Evolutionary conservation across 2,329 filamentous ascomycete species (phyloP).

Genomic region (Mollisia scopiformis): DNA sequence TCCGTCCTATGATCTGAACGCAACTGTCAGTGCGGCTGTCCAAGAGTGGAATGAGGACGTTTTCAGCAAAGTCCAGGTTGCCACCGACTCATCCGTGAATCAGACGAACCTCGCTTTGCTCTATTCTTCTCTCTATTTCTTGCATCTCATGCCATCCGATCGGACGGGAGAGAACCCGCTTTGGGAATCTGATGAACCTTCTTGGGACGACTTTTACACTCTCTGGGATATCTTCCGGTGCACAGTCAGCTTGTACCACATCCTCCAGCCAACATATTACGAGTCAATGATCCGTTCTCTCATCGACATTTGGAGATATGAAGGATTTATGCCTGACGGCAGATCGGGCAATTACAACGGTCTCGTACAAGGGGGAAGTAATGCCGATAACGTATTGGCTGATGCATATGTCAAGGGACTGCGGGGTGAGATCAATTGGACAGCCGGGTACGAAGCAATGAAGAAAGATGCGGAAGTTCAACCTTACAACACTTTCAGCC

Average conservation of each 20-base stretch:
- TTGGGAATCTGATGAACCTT: slow-evolving; percentile 66
- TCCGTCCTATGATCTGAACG: slow-evolving; percentile 37
- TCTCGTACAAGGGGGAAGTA: slow-evolving; percentile 70
- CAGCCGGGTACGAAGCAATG: slow-evolving; percentile 68
- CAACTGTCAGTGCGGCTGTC: slow-evolving; percentile 44
- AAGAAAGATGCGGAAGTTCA: slow-evolving; percentile 55
- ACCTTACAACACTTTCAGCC: background rate
- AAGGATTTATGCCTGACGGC: slow-evolving; percentile 65
- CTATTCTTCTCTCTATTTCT: slow-evolving; percentile 2
- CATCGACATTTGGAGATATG: slow-evolving; percentile 67
- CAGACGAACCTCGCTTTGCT: background rate
- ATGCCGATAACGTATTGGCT: slow-evolving; percentile 68
- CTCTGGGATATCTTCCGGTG: slow-evolving; percentile 67
- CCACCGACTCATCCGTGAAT: background rate
- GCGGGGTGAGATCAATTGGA: slow-evolving; percentile 65
- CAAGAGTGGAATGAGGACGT: slow-evolving; percentile 48
- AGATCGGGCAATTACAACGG: slow-evolving; percentile 71
- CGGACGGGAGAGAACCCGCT: slow-evolving; percentile 65
- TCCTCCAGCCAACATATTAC: slow-evolving; percentile 64
- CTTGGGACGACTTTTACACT: slow-evolving; percentile 72
- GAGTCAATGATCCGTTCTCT: slow-evolving; percentile 65
- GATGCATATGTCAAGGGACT: slow-evolving; percentile 71
- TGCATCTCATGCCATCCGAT: slow-evolving; percentile 4
- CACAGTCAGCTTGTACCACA: slow-evolving; percentile 59
- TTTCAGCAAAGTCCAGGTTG: background rate